A percentile compares a stretch with the other conserved stretches of the same genome.
phyloP scores from a whole-genome alignment of 2,329 filamentous ascomycete genomes.

The Podosphaera fusca region DNA sequence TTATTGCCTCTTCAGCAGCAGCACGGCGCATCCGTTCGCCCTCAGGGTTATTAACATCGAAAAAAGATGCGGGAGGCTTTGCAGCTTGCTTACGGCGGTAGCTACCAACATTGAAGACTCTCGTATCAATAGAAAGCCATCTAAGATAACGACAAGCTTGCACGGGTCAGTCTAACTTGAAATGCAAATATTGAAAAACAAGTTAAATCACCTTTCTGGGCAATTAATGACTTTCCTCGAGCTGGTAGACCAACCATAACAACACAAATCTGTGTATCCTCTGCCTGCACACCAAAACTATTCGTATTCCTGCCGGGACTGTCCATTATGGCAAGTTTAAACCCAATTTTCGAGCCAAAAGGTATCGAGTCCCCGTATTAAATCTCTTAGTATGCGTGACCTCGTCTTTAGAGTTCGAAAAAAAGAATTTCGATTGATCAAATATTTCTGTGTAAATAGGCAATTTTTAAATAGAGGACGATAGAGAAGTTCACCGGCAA shows the following conservation, averaged over 20 bases:
- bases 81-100: slow-evolving; percentile 81
- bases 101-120: slow-evolving; percentile 92
- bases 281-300: slow-evolving; percentile 60
- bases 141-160: slow-evolving; percentile 77
- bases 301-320: slow-evolving; percentile 22
- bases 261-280: slow-evolving; percentile 91
- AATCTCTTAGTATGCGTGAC: slow-evolving; percentile 3
- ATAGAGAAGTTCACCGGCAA: background rate
- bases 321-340: background rate
- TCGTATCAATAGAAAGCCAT: slow-evolving; percentile 85
- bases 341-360: background rate
- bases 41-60: slow-evolving; percentile 72
- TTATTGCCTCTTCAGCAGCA: slow-evolving; percentile 75
- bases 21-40: slow-evolving; percentile 73
- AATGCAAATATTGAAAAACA: background rate
- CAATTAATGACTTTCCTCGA: slow-evolving; percentile 90
- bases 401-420: background rate
- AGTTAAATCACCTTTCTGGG: slow-evolving; percentile 63
- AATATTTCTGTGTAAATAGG: background rate
- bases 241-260: slow-evolving; percentile 97
- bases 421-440: background rate
- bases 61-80: slow-evolving; percentile 82
- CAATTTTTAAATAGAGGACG: background rate
- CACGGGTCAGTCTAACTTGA: slow-evolving; percentile 4
- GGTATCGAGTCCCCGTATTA: background rate